Conservation (phyloP, 2,329 filamentous ascomycete species). For the Colletotrichum viniferum region DNA sequence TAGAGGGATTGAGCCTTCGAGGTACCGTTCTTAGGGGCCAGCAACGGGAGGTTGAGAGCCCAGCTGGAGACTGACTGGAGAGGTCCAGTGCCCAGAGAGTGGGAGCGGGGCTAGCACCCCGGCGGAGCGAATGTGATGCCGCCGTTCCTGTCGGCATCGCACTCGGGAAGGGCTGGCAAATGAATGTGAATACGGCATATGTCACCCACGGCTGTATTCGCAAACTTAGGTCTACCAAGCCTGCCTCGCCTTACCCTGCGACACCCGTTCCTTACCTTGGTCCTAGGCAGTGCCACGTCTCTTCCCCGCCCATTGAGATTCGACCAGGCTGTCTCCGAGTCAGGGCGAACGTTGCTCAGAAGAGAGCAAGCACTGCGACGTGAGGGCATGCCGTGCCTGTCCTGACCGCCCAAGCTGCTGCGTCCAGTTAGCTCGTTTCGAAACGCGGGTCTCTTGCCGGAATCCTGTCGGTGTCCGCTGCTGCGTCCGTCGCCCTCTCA, state of each 20-base stretch:
- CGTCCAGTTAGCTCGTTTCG: constrained; percentile 8
- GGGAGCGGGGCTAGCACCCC: neutral
- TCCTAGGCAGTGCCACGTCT: neutral
- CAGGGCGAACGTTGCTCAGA: neutral
- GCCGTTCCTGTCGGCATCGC: constrained; percentile 8
- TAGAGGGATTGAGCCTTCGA: neutral
- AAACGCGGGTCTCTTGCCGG: neutral
- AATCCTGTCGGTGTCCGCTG: constrained; percentile 6
- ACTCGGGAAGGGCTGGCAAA: neutral
- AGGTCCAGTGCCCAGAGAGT: neutral
- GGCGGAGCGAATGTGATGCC: neutral
- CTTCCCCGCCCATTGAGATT: constrained; percentile 8
- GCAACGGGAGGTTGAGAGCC: neutral
- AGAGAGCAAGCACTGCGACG: neutral
- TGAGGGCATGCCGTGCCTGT: neutral
- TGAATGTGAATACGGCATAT: neutral
- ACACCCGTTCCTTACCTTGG: neutral
- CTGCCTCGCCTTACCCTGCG: neutral
- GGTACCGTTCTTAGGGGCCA: neutral
- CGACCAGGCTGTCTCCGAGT: neutral
- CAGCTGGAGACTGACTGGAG: neutral
- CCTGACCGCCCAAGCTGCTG: neutral
- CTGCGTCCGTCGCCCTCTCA: neutral
- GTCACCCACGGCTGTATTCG: neutral
- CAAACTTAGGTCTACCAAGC: neutral